A percentile compares a stretch with the other conserved stretches of the same genome.
Conservation (phyloP, 768 basidiomycete species). For the Calvatia gigantea region DNA sequence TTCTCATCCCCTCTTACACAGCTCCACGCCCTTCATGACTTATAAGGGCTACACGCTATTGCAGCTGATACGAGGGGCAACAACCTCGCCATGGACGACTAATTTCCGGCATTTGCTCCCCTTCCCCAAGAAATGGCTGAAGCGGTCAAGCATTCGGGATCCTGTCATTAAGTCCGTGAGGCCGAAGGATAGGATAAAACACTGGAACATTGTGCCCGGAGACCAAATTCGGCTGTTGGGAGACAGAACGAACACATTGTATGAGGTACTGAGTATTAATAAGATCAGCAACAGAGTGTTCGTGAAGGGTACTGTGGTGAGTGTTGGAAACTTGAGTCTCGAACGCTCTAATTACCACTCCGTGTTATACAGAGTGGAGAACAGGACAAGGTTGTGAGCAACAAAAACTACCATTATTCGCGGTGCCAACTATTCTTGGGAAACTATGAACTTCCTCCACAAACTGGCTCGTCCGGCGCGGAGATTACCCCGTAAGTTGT, state of each 20-base stretch:
- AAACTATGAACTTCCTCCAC: conserved; percentile 55
- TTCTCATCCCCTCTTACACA: not conserved
- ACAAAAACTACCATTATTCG: conserved; percentile 68
- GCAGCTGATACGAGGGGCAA: conserved; percentile 45
- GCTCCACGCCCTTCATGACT: conserved; percentile 21
- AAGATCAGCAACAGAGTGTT: conserved; percentile 66
- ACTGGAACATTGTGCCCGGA: conserved; percentile 87
- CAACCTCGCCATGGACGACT: conserved; percentile 53
- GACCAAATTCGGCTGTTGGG: conserved; percentile 73
- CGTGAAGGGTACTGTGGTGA: conserved; percentile 42
- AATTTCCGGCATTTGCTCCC: conserved; percentile 64
- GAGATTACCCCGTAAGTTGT: conserved; percentile 43
- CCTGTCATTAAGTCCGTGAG: conserved; percentile 52
- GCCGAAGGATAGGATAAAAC: conserved; percentile 69
- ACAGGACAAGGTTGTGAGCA: conserved; percentile 29
- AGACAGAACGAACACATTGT: conserved; percentile 53
- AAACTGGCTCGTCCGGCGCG: conserved; percentile 31
- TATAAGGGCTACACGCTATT: conserved; percentile 28
- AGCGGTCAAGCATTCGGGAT: conserved; percentile 41
- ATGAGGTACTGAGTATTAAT: conserved; percentile 74
- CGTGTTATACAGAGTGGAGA: conserved; percentile 19
- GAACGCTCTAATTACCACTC: not conserved
- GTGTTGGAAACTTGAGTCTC: conserved; percentile 13
- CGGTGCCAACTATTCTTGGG: conserved; percentile 78
- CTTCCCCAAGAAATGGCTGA: conserved; percentile 52